A percentile compares a stretch with the other conserved stretches of the same genome.
Conservation (phyloP, 257 asterid species). For the Primulina eburnea region DNA sequence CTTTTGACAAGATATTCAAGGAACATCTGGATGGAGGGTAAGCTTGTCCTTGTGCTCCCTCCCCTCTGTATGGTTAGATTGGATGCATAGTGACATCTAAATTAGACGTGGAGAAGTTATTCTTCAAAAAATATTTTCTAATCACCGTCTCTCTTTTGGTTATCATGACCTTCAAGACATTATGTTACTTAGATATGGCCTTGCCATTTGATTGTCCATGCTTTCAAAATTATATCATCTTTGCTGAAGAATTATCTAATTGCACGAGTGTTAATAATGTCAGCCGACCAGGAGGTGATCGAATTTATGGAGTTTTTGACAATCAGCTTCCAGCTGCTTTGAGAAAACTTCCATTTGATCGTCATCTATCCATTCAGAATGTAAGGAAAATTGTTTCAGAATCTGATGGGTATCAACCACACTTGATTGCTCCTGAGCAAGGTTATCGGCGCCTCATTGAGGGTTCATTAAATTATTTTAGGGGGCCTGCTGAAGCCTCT, state of each 20-base stretch:
- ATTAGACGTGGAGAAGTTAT: too few species aligned
- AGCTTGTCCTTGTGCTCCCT: slow-evolving; percentile 23
- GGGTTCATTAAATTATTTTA: slow-evolving; percentile 73
- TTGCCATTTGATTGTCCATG: not conserved
- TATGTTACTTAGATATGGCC: not conserved
- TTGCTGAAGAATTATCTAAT: slow-evolving; percentile 10
- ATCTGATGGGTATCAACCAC: slow-evolving; percentile 98
- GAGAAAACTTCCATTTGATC: slow-evolving; percentile 84
- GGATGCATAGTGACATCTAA: too few species aligned
- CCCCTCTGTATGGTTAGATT: not conserved
- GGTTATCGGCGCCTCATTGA: slow-evolving; percentile 90
- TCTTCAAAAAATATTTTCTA: not conserved
- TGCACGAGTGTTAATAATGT: slow-evolving; percentile 23
- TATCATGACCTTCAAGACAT: not conserved
- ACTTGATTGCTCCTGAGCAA: slow-evolving; percentile 97
- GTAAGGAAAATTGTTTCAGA: slow-evolving; percentile 86
- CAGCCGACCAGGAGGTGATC: slow-evolving; percentile 95
- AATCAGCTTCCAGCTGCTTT: slow-evolving; percentile 95
- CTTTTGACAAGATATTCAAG: slow-evolving; percentile 88
- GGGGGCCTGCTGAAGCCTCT: slow-evolving; percentile 95
- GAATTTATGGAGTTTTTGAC: slow-evolving; percentile 91
- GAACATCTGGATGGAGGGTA: slow-evolving; percentile 99
- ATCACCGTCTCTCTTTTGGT: not conserved
- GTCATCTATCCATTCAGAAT: slow-evolving; percentile 80
- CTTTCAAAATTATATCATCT: not conserved